Conservation (phyloP, 805 yeast genomes). For the Saturnispora sanitii region DNA sequence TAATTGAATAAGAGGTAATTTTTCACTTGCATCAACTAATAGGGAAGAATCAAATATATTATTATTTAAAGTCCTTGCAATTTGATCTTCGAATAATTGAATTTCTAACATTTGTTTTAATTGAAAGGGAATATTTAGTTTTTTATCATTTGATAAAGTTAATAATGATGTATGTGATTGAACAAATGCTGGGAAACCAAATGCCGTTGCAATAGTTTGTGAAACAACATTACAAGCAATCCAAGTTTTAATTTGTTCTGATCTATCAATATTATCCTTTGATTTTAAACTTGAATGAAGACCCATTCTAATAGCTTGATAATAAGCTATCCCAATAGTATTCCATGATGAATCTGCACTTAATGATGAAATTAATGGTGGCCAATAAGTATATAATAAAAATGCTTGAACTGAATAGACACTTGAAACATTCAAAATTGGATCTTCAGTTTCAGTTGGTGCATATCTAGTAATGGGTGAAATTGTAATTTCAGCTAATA, state of each 20-base stretch:
- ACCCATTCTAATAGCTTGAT: slow-evolving; percentile 88
- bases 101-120: slow-evolving; percentile 73
- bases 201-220: slow-evolving; percentile 82
- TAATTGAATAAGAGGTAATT: slow-evolving; percentile 64
- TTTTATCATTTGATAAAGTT: slow-evolving; percentile 39
- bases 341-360: slow-evolving; percentile 96
- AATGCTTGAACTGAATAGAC: slow-evolving; percentile 94
- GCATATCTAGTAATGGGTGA: slow-evolving; percentile 81
- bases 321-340: slow-evolving; percentile 85
- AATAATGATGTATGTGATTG: slow-evolving; percentile 67
- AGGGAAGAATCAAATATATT: slow-evolving; percentile 61
- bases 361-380: slow-evolving; percentile 86
- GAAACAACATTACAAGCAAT: slow-evolving; percentile 84
- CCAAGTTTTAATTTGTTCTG: slow-evolving; percentile 86
- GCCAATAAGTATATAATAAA: slow-evolving; percentile 85
- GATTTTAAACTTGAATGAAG: slow-evolving; percentile 57
- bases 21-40: slow-evolving; percentile 55
- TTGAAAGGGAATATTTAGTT: slow-evolving; percentile 40
- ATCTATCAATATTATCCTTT: not conserved
- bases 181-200: slow-evolving; percentile 91
- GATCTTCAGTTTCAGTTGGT: slow-evolving; percentile 71
- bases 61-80: slow-evolving; percentile 64
- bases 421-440: slow-evolving; percentile 77
- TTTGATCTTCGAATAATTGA: slow-evolving; percentile 78
- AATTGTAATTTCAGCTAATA: slow-evolving; percentile 79